Evolutionary conservation across 2,329 filamentous ascomycete genomes (phyloP).

Genomic region (Colletotrichum navitas): DNA sequence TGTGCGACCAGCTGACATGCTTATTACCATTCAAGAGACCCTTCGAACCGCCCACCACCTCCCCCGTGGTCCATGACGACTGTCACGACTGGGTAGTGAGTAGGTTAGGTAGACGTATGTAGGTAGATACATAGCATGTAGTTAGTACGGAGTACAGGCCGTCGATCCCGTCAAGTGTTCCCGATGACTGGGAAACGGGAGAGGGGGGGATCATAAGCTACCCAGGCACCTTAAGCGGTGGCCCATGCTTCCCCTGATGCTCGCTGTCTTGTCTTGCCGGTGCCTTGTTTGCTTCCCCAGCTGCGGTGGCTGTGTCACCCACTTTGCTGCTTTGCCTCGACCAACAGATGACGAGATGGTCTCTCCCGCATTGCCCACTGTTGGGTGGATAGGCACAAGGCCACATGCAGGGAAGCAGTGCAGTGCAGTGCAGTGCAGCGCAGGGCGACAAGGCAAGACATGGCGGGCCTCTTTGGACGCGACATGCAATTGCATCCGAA

Average conservation of each 20-base stretch:
- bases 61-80: neutral
- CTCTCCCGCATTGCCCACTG: constrained; percentile 27
- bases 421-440: neutral
- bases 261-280: constrained; percentile 1
- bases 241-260: constrained; percentile 30
- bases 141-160: neutral
- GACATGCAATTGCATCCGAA: neutral
- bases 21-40: neutral
- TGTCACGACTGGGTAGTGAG: neutral
- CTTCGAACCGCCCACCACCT: neutral
- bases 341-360: constrained; percentile 36
- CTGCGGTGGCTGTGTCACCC: constrained; percentile 7
- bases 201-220: neutral
- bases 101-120: neutral
- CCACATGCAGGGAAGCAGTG: constrained; percentile 22
- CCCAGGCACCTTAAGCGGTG: constrained; percentile 35
- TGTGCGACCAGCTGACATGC: neutral
- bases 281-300: constrained; percentile 7
- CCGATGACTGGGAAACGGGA: constrained; percentile 36
- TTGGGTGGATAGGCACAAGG: constrained; percentile 16
- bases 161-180: constrained; percentile 13
- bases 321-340: constrained; percentile 16
- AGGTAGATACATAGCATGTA: neutral
- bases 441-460: constrained; percentile 8
- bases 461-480: neutral